Percentiles rank a stretch among this genome's conserved stretches.
Evolutionary conservation across 306 rosid species (phyloP).

Genomic region (Casuarina cunninghamiana): DNA sequence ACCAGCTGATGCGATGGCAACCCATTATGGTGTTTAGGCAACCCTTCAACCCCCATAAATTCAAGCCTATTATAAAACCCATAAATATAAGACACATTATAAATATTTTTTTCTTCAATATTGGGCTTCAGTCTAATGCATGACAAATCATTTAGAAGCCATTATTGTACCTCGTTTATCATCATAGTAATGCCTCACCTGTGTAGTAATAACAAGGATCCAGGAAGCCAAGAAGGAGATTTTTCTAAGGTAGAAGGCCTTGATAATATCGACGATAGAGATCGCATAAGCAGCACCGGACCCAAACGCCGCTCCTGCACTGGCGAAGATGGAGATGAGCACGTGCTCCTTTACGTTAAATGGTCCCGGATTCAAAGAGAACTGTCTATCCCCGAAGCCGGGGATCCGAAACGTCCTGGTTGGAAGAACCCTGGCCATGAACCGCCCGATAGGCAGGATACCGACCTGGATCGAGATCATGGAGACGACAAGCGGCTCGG

Average conservation of each 20-base stretch:
- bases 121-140: too few species aligned
- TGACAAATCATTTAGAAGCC: too few species aligned
- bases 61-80: too few species aligned
- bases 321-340: slow-evolving; percentile 72
- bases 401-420: slow-evolving; percentile 38
- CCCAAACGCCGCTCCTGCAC: slow-evolving; percentile 73
- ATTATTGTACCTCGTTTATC: too few species aligned
- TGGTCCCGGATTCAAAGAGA: slow-evolving; percentile 70
- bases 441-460: slow-evolving; percentile 62
- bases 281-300: slow-evolving; percentile 66
- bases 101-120: too few species aligned
- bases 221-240: slow-evolving; percentile 60
- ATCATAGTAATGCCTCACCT: slow-evolving; percentile 26
- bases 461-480: slow-evolving; percentile 64
- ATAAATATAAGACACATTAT: too few species aligned
- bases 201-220: slow-evolving; percentile 71
- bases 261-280: slow-evolving; percentile 56
- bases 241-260: slow-evolving; percentile 51
- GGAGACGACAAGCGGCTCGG: slow-evolving; percentile 62
- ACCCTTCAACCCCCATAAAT: too few species aligned
- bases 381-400: slow-evolving; percentile 32
- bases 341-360: slow-evolving; percentile 88
- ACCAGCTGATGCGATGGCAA: too few species aligned
- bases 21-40: too few species aligned
- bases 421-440: slow-evolving; percentile 66